Percentiles rank a stretch among this genome's conserved stretches.
Conservation (phyloP, 2,329 filamentous ascomycete species). For the Chrysoporthe austroafricana region DNA sequence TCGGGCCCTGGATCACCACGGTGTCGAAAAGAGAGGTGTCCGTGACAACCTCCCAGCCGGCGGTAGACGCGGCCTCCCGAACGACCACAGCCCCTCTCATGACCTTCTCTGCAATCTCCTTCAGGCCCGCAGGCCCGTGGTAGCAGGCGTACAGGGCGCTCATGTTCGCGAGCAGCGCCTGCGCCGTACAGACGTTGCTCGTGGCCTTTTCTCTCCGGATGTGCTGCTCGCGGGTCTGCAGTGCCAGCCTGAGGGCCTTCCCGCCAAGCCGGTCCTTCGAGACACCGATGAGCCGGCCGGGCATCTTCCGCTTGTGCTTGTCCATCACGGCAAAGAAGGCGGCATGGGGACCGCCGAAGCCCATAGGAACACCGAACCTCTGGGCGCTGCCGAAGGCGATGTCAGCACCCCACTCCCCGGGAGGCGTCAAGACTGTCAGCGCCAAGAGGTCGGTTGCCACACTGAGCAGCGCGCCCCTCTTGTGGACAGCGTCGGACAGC, state of each 20-base stretch:
- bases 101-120: slow-evolving; percentile 78
- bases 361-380: slow-evolving; percentile 88
- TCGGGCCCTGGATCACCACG: slow-evolving; percentile 66
- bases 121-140: slow-evolving; percentile 83
- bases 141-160: slow-evolving; percentile 93
- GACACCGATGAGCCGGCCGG: slow-evolving; percentile 85
- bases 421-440: slow-evolving; percentile 83
- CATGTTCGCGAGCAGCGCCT: slow-evolving; percentile 94
- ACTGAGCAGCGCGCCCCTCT: slow-evolving; percentile 77
- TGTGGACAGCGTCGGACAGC: slow-evolving; percentile 78
- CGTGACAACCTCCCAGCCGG: slow-evolving; percentile 27
- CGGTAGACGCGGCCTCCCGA: slow-evolving; percentile 17
- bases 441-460: slow-evolving; percentile 90
- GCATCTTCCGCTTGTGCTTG: slow-evolving; percentile 92
- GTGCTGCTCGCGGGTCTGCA: slow-evolving; percentile 95
- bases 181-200: slow-evolving; percentile 95
- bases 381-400: slow-evolving; percentile 94
- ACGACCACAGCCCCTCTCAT: slow-evolving; percentile 72
- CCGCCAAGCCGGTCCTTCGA: slow-evolving; percentile 89
- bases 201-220: slow-evolving; percentile 96
- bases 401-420: slow-evolving; percentile 92
- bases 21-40: slow-evolving; percentile 71
- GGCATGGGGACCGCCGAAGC: slow-evolving; percentile 92
- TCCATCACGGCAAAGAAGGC: slow-evolving; percentile 94
- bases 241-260: slow-evolving; percentile 77